A percentile compares a stretch with the other conserved stretches of the same genome.
These are phyloP conservation scores for Fonsecaea multimorphosa DNA, from an alignment of 2,329 filamentous ascomycete genomes.

Conservation along the genomic window DNA sequence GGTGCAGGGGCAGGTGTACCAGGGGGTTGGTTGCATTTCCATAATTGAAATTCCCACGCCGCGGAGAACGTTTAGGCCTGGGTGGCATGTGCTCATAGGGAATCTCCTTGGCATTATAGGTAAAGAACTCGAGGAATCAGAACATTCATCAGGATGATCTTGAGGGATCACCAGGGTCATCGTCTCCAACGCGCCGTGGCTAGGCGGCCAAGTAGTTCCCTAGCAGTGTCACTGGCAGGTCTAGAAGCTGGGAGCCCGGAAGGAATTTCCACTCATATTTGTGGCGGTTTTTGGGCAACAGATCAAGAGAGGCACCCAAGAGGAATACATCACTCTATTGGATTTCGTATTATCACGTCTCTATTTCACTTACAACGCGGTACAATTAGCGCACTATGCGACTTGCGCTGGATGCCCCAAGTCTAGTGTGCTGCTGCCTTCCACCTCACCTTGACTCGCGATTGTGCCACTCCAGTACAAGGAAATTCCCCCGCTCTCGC, in stretches of 20 bases:
- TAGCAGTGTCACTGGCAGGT: not conserved
- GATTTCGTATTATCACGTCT: not conserved
- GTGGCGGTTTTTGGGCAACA: not conserved
- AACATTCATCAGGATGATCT: not conserved
- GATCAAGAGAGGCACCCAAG: not conserved
- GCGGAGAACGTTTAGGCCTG: not conserved
- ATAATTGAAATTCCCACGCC: not conserved
- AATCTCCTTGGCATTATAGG: not conserved
- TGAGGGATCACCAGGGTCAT: not conserved
- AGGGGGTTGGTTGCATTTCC: not conserved
- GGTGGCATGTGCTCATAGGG: not conserved
- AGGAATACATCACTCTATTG: not conserved
- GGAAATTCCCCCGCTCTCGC: not conserved
- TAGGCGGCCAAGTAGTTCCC: not conserved
- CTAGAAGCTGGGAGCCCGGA: not conserved
- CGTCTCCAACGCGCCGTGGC: not conserved
- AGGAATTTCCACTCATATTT: not conserved
- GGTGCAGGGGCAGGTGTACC: not conserved
- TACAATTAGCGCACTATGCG: not conserved
- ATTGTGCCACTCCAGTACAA: not conserved
- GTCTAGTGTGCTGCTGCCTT: constrained; percentile 1
- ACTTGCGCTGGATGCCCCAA: not conserved
- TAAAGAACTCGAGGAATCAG: not conserved
- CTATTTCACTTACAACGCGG: not conserved
- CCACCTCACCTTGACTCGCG: not conserved